Evolutionary conservation across 176 grass and related monocot species (phyloP).

Genomic region (Avena insularis): DNA sequence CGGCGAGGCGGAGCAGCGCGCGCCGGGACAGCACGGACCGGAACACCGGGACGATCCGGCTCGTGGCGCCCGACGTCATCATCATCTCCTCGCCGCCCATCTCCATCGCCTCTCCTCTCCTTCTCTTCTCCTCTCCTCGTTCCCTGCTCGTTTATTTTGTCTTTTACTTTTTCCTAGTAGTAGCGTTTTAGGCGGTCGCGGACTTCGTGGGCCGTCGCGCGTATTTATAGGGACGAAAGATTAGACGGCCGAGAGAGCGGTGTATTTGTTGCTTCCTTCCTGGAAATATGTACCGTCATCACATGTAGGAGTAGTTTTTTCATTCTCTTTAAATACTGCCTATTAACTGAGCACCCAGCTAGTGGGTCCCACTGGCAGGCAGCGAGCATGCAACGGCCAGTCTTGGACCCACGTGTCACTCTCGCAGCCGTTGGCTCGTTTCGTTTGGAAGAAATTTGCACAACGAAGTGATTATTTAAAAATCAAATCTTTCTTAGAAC

Average conservation of each 20-base stretch:
- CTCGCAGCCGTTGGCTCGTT: neutral
- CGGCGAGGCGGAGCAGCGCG: slow-evolving; percentile 67
- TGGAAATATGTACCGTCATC: slow-evolving; percentile 7
- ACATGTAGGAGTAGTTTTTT: neutral
- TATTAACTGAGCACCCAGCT: no score
- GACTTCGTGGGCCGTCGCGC: neutral
- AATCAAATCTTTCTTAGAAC: no score
- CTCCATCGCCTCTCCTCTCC: neutral
- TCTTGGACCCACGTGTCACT: neutral
- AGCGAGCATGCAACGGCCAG: neutral
- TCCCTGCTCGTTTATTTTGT: neutral
- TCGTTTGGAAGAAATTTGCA: neutral
- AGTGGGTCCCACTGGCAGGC: neutral
- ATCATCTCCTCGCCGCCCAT: slow-evolving; percentile 52
- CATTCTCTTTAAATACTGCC: neutral
- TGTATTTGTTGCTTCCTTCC: neutral
- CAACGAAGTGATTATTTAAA: no score
- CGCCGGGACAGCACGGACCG: slow-evolving; percentile 69
- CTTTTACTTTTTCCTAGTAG: slow-evolving; percentile 15
- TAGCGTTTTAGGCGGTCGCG: slow-evolving; percentile 33
- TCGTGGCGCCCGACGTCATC: slow-evolving; percentile 91
- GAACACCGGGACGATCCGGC: slow-evolving; percentile 86
- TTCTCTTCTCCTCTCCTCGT: neutral
- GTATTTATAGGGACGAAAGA: slow-evolving; percentile 34
- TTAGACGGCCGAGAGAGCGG: neutral